phyloP scores from a whole-genome alignment of 306 rosid genomes.

The Fragaria vesca region DNA sequence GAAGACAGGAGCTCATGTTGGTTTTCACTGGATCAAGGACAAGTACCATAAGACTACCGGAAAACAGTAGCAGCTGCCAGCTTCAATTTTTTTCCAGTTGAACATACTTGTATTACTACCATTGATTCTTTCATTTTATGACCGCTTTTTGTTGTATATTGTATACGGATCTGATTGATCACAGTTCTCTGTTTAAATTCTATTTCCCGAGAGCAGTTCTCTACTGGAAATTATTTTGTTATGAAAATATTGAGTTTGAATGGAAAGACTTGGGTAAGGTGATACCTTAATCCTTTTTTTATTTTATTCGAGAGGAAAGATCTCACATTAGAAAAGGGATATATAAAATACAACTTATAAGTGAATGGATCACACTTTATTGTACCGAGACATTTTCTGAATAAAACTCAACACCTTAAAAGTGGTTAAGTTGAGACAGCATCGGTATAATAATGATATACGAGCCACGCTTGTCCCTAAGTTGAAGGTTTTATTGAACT shows the following conservation, averaged over 20 bases:
- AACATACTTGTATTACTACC: not conserved
- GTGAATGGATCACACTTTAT: too few relatives aligned
- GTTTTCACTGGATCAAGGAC: constrained; percentile 39
- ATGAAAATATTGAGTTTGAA: not conserved
- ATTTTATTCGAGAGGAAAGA: too few relatives aligned
- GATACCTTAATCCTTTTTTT: not conserved
- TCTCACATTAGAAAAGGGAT: too few relatives aligned
- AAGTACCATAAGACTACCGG: constrained; percentile 32
- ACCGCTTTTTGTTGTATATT: not conserved
- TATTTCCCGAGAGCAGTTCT: not conserved
- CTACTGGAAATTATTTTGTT: not conserved
- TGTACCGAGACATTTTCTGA: too few relatives aligned
- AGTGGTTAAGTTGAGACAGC: too few relatives aligned
- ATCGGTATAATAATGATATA: too few relatives aligned
- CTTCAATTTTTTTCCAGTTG: not conserved
- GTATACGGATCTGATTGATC: not conserved
- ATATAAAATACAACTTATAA: too few relatives aligned
- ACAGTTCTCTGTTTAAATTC: not conserved
- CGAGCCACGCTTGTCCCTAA: not conserved
- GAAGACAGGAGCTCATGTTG: constrained; percentile 27
- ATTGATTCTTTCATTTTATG: constrained; percentile 8
- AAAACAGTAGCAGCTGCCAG: constrained; percentile 14
- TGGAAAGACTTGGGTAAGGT: not conserved
- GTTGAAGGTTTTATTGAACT: not conserved
- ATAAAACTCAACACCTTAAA: too few relatives aligned